These are phyloP conservation scores for Kluyveromyces marxianus DNA, from an alignment of 1,139 yeast species.

Conservation along the genomic window DNA sequence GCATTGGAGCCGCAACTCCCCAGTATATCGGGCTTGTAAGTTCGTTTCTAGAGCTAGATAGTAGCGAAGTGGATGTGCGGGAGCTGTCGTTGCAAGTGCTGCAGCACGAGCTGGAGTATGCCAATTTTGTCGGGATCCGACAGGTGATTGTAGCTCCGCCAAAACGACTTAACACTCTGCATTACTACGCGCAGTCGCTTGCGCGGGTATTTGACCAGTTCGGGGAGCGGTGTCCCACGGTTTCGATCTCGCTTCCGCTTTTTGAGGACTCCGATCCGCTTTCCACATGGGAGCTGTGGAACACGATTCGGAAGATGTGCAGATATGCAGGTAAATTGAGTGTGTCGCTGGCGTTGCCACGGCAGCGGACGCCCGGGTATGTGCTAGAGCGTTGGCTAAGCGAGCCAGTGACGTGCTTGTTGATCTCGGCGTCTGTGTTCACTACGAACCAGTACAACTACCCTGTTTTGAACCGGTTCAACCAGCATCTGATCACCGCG, in stretches of 20 bases:
- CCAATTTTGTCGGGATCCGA: constrained; percentile 45
- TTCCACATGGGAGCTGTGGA: constrained; percentile 68
- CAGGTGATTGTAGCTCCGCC: constrained; percentile 56
- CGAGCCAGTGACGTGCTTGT: constrained; percentile 53
- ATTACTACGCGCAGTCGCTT: constrained; percentile 39
- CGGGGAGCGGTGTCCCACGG: constrained; percentile 9
- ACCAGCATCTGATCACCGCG: constrained; percentile 35
- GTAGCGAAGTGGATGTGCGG: constrained; percentile 40
- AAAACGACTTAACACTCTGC: constrained; percentile 43
- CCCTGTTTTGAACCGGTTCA: constrained; percentile 53
- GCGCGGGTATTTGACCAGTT: constrained; percentile 1
- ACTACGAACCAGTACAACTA: constrained; percentile 49
- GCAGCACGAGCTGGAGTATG: constrained; percentile 49
- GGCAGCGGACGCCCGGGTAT: constrained; percentile 38
- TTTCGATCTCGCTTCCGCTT: constrained; percentile 30
- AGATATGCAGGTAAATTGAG: constrained; percentile 44
- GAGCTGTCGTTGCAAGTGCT: constrained; percentile 48
- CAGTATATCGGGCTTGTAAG: constrained; percentile 42
- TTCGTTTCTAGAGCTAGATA: constrained; percentile 59
- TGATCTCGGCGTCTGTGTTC: constrained; percentile 47
- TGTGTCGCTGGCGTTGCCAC: constrained; percentile 51
- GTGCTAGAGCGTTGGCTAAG: constrained; percentile 54
- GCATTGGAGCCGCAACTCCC: too few relatives aligned
- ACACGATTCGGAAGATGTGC: constrained; percentile 48
- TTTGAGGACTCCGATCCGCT: constrained; percentile 43